Conservation (phyloP, 2,329 filamentous ascomycete species). For the Thielaviopsis euricoi region DNA sequence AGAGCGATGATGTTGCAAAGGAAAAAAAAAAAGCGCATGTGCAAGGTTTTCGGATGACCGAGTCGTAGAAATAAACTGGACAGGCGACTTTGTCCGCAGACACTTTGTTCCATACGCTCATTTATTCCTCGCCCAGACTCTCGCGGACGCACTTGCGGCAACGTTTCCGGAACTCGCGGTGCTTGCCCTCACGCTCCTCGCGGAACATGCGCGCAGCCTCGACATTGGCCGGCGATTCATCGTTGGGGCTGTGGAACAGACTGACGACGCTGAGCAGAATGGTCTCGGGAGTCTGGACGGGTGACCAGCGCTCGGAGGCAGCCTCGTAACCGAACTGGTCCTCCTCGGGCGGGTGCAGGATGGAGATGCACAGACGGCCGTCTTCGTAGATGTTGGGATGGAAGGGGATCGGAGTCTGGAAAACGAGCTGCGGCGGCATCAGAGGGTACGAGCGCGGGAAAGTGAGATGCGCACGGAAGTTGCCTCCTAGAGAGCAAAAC, state of each 20-base stretch:
- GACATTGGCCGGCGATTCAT: constrained; percentile 88
- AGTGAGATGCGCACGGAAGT: constrained; percentile 70
- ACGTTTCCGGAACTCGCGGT: constrained; percentile 59
- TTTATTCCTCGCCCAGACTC: constrained; percentile 57
- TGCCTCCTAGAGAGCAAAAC: constrained; percentile 46
- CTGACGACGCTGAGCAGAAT: constrained; percentile 86
- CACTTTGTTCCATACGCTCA: background rate
- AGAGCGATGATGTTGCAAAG: too few species aligned
- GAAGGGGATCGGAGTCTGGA: constrained; percentile 68
- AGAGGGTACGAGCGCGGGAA: constrained; percentile 81
- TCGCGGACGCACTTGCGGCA: constrained; percentile 67
- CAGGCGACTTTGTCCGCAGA: too few species aligned
- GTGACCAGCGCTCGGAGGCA: constrained; percentile 80
- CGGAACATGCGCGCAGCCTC: constrained; percentile 82
- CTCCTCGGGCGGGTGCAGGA: constrained; percentile 87
- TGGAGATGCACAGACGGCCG: constrained; percentile 89
- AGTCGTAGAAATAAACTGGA: too few species aligned
- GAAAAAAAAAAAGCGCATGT: too few species aligned
- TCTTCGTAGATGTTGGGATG: constrained; percentile 86
- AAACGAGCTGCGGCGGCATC: constrained; percentile 75
- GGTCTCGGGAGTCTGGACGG: constrained; percentile 87
- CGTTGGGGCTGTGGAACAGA: constrained; percentile 81
- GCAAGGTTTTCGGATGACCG: too few species aligned
- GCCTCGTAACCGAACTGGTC: constrained; percentile 89
- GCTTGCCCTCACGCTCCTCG: constrained; percentile 47